Percentiles rank a stretch among this genome's conserved stretches.
These are phyloP conservation scores for Nakaseomyces bracarensis DNA, from an alignment of 1,139 yeast genomes.

Conservation along the genomic window DNA sequence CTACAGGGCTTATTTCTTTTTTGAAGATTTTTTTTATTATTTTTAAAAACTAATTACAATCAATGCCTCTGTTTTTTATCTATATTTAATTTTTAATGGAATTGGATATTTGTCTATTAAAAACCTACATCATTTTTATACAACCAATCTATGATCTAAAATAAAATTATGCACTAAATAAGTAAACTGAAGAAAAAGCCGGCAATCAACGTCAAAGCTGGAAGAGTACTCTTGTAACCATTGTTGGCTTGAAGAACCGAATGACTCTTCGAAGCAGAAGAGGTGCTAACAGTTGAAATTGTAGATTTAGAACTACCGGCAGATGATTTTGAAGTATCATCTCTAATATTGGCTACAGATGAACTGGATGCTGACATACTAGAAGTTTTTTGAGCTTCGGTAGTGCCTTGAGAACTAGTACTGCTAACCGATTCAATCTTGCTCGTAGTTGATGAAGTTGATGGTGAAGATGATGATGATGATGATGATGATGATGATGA, in stretches of 20 bases:
- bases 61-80: no score
- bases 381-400: background rate
- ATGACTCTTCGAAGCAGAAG: background rate
- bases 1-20: conserved; percentile 34
- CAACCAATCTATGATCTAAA: no score
- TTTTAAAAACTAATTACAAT: background rate
- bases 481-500: conserved; percentile 2
- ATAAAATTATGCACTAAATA: no score
- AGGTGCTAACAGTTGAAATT: background rate
- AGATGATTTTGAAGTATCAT: conserved; percentile 3
- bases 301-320: background rate
- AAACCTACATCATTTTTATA: no score
- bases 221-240: background rate
- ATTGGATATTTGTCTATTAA: no score
- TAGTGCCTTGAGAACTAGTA: background rate
- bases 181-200: conserved; percentile 1
- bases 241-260: conserved; percentile 1
- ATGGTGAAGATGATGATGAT: conserved; percentile 9
- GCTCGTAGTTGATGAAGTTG: conserved; percentile 9
- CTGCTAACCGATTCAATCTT: no score
- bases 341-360: background rate
- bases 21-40: background rate
- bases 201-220: background rate
- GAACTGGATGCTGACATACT: background rate
- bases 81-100: no score